Evolutionary conservation across 495 filamentous ascomycete genomes (phyloP), one percentile per base, ranked within the genome.

Genomic region (Aspergillus wentii): DNA sequence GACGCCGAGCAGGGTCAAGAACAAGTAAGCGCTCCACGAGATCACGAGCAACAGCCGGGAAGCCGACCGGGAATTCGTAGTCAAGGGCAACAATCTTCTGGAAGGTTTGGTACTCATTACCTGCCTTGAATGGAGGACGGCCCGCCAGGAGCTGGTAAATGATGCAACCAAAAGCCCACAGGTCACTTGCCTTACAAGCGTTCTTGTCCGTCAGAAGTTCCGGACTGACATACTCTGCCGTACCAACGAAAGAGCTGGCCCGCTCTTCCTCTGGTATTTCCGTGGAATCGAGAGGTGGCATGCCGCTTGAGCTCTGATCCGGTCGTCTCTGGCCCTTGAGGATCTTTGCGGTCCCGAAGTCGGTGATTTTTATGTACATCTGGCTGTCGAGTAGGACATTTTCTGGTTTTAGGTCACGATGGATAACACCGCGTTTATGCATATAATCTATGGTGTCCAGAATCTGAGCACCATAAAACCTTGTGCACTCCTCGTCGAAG

Each of bases 111-210:
- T 96, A 99, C 60, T 99, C 94, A 48, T 95, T 95, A n/a, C 72
- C 85, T 2, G 83, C 94, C 59, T 99, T 99, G 71, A 99, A 99
- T 0, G 94, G 94, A 10, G 94, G 94, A 31, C 94, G 78, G 11
- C 94, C 94, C 18, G 85, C 85, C 23, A 99, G 67, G 20, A 99
- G 74, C 62, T 99, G 94, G 59, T 95, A 99, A 41, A 99, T 83
- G 44, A 99, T 99, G 61, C 94, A 99, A n/a, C 94, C 94, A 69
- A 97, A 96, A 3, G 94, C 94, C 94, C 94, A 99, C 21, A 99
- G 62, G 58, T 99, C 94, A 53, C 90, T 95, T 15, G 94, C 88
- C 65, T 97, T 99, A 68, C 94, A 95, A 8, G 91, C 92, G 46
- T 88, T 89, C 68, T 97, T 97, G 45, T 95, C 86, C 2, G 83